Percentiles rank a stretch among this genome's conserved stretches.
Conservation (phyloP, 2,329 filamentous ascomycete genomes). For the Botryotinia globosa region DNA sequence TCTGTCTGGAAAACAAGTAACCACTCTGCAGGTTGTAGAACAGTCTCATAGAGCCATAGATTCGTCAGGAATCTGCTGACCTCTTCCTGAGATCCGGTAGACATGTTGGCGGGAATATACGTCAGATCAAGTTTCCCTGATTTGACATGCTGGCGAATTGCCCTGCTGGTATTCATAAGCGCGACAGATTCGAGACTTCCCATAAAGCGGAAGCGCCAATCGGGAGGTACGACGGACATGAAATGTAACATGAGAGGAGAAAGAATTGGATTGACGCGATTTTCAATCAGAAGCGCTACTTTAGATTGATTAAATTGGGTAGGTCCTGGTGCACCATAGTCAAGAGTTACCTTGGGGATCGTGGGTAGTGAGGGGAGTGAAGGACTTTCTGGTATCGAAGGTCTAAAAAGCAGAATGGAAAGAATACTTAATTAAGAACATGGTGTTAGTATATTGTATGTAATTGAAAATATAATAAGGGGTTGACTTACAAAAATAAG, state of each 20-base stretch:
- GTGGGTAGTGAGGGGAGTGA: conserved; percentile 21
- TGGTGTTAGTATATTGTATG: conserved; percentile 12
- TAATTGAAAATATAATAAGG: not conserved
- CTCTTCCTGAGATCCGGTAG: conserved; percentile 48
- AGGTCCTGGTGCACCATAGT: conserved; percentile 12
- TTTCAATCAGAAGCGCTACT: conserved; percentile 53
- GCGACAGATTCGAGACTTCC: conserved; percentile 47
- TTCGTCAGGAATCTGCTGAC: conserved; percentile 52
- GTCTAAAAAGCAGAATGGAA: conserved; percentile 28
- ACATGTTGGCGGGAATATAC: conserved; percentile 52
- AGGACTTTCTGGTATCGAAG: conserved; percentile 27
- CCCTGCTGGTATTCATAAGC: conserved; percentile 45
- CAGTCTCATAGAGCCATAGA: conserved; percentile 49
- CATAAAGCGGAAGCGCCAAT: conserved; percentile 56
- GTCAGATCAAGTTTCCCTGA: conserved; percentile 49
- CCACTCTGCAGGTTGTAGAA: conserved; percentile 50
- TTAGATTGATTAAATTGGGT: conserved; percentile 24
- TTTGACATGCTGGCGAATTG: conserved; percentile 42
- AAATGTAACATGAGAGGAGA: conserved; percentile 53
- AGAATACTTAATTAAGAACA: conserved; percentile 27
- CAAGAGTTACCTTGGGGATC: conserved; percentile 23
- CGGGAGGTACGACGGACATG: conserved; percentile 52
- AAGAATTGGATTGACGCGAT: conserved; percentile 47
- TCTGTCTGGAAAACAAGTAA: conserved; percentile 55
- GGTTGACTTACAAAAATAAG: conserved; percentile 31